Conservation (phyloP, 164 flowering plant species). For the Aristolochia fimbriata region DNA sequence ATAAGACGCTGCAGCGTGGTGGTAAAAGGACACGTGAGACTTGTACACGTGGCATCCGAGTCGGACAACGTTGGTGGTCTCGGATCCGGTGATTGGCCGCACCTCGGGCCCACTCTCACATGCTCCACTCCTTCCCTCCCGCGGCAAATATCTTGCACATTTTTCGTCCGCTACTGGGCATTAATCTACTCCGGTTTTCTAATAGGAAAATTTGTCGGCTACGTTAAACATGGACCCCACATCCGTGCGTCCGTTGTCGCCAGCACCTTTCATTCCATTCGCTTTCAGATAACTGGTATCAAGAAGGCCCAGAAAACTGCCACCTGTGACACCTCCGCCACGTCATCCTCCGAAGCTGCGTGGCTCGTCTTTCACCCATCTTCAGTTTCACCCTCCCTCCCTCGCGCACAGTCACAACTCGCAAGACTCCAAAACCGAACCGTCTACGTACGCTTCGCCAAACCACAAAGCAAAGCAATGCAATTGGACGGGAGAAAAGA, state of each 20-base stretch:
- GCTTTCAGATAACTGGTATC: background rate
- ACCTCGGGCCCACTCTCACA: slow-evolving; percentile 4
- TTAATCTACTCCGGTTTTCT: background rate
- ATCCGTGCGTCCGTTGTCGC: background rate
- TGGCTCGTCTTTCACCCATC: too few relatives aligned
- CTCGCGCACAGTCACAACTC: too few relatives aligned
- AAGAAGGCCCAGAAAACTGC: background rate
- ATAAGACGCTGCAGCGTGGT: too few relatives aligned
- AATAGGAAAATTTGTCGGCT: background rate
- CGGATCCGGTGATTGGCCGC: slow-evolving; percentile 7
- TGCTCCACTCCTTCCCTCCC: background rate
- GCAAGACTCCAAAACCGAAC: too few relatives aligned
- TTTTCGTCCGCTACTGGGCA: background rate
- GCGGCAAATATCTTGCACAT: slow-evolving; percentile 4
- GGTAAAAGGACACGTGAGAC: background rate
- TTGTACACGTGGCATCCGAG: background rate
- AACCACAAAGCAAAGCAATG: too few relatives aligned
- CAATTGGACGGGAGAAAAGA: too few relatives aligned
- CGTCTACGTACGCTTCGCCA: too few relatives aligned
- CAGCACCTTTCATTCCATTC: slow-evolving; percentile 4
- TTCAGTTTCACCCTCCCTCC: too few relatives aligned
- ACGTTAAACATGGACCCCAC: background rate
- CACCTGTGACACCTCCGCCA: slow-evolving; percentile 4
- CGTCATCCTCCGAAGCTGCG: background rate
- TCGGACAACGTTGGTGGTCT: background rate